Evolutionary conservation across 2,329 filamentous ascomycete genomes (phyloP), one percentile per base, ranked within the genome.

Genomic region (Massarina eburnea): DNA sequence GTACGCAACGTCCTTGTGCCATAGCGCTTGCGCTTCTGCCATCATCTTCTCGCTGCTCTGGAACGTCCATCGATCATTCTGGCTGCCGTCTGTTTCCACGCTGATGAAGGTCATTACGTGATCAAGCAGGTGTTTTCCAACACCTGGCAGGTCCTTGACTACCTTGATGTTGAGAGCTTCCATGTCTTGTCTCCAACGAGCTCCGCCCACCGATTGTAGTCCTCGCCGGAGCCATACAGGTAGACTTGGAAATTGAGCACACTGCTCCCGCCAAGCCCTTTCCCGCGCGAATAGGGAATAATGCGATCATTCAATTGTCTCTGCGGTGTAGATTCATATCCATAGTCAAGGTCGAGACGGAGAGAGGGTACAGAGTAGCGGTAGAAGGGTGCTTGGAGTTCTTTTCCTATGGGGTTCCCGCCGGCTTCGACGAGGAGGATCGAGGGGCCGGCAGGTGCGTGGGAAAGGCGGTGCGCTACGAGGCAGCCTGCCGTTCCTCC

Each of bases 341-440:
- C 73, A 66, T 76, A 74, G 51, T 78, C 81, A 49, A 83, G 66
- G 8, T 74, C 70, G 5, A 69, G 68, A 29, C 79, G 75, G 21
- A 79, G 79, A 1, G 51, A 44, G 21, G 51, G 43, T 2, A 51
- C 46, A n/a, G 61, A 55, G 63, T 77, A 86, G 37, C 82, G 75
- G 54, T 85, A 74, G n/a, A 74, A 80, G 2, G 77, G 76, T 8
- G 78, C 68, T 19, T 33, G 46, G 8, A 69, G 55, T 30, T 52
- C 63, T 8, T 70, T 62, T 4, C 62, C 68, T 46, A 79, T 74
- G 1, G 76, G 72, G 38, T 82, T 79, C 1, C 72, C 67, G 9
- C 84, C 84, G 1, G 82, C 83, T 64, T 86, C 83, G 2, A 86
- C 66, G 1, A 87, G 73, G 1, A 86, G 74, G 1, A 86, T 76